These are phyloP conservation scores for Besnoitia besnoiti DNA, from an alignment of 169 alveolate species.

Conservation along the genomic window DNA sequence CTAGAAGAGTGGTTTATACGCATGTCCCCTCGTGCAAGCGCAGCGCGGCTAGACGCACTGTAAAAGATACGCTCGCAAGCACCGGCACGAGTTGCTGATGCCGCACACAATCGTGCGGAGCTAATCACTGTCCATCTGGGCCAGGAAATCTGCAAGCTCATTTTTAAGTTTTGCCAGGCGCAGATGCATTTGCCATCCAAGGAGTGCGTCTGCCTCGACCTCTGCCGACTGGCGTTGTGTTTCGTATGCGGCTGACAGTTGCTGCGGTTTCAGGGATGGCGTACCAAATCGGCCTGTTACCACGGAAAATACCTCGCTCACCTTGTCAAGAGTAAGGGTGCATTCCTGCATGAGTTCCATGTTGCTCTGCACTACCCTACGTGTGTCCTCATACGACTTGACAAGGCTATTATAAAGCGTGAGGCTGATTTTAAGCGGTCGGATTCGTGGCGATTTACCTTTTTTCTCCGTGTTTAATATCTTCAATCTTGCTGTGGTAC, in stretches of 20 bases:
- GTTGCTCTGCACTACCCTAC: background rate
- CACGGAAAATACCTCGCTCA: background rate
- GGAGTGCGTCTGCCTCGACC: conserved; percentile 6
- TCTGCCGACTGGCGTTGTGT: background rate
- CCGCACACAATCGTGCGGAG: no score
- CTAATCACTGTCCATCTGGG: background rate
- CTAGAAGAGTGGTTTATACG: no score
- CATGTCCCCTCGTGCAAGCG: no score
- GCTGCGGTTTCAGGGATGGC: background rate
- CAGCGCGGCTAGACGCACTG: no score
- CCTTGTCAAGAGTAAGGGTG: background rate
- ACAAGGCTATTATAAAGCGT: background rate
- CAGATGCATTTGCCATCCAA: background rate
- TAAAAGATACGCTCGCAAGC: no score
- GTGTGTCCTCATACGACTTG: background rate
- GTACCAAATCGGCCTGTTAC: background rate
- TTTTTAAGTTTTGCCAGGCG: background rate
- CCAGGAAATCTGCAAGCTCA: background rate
- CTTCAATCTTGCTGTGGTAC: background rate
- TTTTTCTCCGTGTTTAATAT: background rate
- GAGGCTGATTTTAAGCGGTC: background rate
- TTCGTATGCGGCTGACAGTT: background rate
- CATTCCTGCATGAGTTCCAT: background rate
- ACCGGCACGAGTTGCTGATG: no score
- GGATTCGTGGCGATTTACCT: background rate